These are phyloP conservation scores for Hibiscus mutabilis DNA, from an alignment of 345 rosid genomes.

Conservation along the genomic window DNA sequence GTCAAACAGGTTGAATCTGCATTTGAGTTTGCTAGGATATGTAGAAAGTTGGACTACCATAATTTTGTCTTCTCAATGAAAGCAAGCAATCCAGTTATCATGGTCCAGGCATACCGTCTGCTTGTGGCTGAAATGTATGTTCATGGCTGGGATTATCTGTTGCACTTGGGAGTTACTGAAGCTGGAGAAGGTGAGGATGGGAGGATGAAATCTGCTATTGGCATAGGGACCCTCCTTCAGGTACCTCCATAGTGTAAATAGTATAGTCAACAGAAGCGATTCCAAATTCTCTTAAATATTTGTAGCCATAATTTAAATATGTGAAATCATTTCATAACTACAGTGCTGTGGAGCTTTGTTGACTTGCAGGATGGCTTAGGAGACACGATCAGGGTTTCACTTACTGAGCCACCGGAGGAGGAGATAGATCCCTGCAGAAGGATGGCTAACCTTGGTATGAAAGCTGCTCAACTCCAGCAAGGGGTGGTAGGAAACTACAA, in stretches of 20 bases:
- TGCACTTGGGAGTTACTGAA: slow-evolving; percentile 97
- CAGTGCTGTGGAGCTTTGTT: no score
- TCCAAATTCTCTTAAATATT: no score
- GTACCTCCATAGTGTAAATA: slow-evolving; percentile 26
- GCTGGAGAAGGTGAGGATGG: slow-evolving; percentile 99
- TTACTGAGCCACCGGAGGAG: slow-evolving; percentile 90
- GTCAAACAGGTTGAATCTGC: slow-evolving; percentile 86
- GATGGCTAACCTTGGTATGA: slow-evolving; percentile 85
- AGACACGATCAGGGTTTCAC: slow-evolving; percentile 95
- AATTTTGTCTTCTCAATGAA: slow-evolving; percentile 98
- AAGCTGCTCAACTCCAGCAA: slow-evolving; percentile 72
- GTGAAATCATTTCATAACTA: no score
- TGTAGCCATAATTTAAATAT: no score
- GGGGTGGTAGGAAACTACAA: slow-evolving; percentile 99
- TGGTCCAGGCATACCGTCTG: slow-evolving; percentile 97
- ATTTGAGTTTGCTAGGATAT: slow-evolving; percentile 94
- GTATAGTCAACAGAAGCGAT: neutral
- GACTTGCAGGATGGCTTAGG: slow-evolving; percentile 93
- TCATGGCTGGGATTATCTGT: slow-evolving; percentile 95
- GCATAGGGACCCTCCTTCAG: slow-evolving; percentile 95
- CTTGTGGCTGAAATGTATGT: slow-evolving; percentile 95
- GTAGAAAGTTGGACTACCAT: slow-evolving; percentile 87
- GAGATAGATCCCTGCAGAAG: slow-evolving; percentile 95
- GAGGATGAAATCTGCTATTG: slow-evolving; percentile 97
- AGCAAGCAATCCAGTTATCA: slow-evolving; percentile 97